Conservation (phyloP, 2,329 filamentous ascomycete species). For the Cladorrhinum sp. region DNA sequence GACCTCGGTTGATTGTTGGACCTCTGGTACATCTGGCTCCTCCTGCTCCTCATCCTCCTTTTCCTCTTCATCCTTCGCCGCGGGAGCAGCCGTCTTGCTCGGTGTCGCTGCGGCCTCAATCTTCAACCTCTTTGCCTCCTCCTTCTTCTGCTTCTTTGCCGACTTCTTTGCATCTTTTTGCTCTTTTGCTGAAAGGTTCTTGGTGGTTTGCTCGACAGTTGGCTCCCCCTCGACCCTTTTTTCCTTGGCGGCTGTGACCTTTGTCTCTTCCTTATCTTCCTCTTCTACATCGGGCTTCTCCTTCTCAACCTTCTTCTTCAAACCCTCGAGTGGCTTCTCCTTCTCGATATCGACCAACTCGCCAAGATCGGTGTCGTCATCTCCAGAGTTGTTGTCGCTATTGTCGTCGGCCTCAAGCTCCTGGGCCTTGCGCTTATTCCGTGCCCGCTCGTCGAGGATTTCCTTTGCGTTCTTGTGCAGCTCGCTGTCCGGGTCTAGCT, state of each 20-base stretch:
- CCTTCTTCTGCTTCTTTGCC: constrained; percentile 33
- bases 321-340: constrained; percentile 62
- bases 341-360: constrained; percentile 47
- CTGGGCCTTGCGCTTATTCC: constrained; percentile 77
- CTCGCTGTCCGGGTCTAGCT: constrained; percentile 85
- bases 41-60: constrained; percentile 53
- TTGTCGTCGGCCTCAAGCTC: constrained; percentile 54
- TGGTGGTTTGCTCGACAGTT: constrained; percentile 45
- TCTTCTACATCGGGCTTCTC: constrained; percentile 34
- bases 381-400: constrained; percentile 44
- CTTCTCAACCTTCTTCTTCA: constrained; percentile 49
- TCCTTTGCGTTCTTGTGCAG: constrained; percentile 82
- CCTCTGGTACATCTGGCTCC: too few species aligned
- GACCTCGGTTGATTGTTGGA: constrained; percentile 27
- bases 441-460: constrained; percentile 76
- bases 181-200: constrained; percentile 50
- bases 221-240: constrained; percentile 48
- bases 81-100: constrained; percentile 25
- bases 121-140: constrained; percentile 22
- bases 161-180: constrained; percentile 50
- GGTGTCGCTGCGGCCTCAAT: constrained; percentile 3
- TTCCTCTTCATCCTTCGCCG: constrained; percentile 42
- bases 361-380: constrained; percentile 37
- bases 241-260: constrained; percentile 17
- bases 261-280: constrained; percentile 24